Evolutionary conservation across 2,329 filamentous ascomycete genomes (phyloP), one percentile per base, ranked within the genome.

Genomic region (Fusarium goolgardi): DNA sequence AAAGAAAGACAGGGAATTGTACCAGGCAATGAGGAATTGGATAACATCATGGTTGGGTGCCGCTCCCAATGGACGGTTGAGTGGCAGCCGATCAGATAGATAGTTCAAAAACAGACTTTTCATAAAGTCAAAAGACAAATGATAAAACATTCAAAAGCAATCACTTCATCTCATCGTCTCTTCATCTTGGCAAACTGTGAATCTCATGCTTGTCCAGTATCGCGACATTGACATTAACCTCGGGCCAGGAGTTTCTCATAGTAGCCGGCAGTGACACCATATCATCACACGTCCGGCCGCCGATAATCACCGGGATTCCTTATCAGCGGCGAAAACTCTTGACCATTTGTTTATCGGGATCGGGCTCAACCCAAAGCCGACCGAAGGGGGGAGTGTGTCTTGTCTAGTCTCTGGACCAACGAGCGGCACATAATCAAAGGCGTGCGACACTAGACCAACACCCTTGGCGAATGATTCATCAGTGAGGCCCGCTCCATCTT

Each of bases 51-150:
- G 57, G 56, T 70, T 39, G 60, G 57, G 59, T 59, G 59, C 64
- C 70, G 70, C 71, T 73, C 71, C 71, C 69, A 21, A 47, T 46
- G 41, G 29, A 66, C 45, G 64, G 69, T 73, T 59, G 72, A 74
- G 72, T 74, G 71, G 72, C 59, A 73, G 65, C 51, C 50, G 23
- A 55, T 37, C 41, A 55, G 54, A 58, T 73, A 73, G 71, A 73
- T 74, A 73, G 71, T 52, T 70, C 52, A 62, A 68, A 55, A 55
- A 58, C 31, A 64, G 55, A 53, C 59, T 55, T 45, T 21, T 32
- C 31, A 27, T 13, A n/a, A 23, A 57, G 67, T 53, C 37, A 51
- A 50, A 59, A 59, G 63, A 56, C 13, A 65, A 67, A 60, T 57
- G 32, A 65, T 46, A 65, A 69, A 71, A 71, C 54, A 67, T 65